phyloP scores from a whole-genome alignment of 345 rosid species.

The Sisymbrium irio region DNA sequence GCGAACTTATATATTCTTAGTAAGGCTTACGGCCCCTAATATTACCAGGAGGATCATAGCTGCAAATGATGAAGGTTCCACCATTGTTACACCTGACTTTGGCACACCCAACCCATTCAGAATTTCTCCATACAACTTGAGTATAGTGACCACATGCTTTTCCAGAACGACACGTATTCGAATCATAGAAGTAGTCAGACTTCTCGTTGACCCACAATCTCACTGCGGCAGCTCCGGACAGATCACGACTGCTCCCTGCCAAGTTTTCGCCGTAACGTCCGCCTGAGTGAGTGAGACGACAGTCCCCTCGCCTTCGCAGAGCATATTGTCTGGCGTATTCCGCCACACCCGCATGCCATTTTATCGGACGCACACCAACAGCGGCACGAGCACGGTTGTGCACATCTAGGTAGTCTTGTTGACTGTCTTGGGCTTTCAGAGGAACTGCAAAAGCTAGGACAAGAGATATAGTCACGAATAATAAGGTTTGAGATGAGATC shows the following conservation, averaged over 20 bases:
- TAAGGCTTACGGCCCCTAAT: constrained; percentile 38
- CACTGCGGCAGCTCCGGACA: constrained; percentile 32
- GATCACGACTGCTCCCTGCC: constrained; percentile 25
- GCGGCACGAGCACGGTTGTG: constrained; percentile 26
- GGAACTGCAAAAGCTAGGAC: constrained; percentile 19
- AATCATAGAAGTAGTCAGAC: background rate
- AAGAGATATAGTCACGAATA: constrained; percentile 2
- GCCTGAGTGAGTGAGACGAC: constrained; percentile 33
- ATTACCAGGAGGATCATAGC: constrained; percentile 58
- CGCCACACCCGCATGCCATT: constrained; percentile 39
- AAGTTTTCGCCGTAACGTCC: constrained; percentile 43
- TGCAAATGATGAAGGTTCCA: constrained; percentile 52
- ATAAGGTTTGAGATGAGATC: constrained; percentile 13
- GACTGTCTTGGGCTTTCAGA: constrained; percentile 23
- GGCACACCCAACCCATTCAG: constrained; percentile 57
- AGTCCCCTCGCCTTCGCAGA: constrained; percentile 11
- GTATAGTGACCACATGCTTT: constrained; percentile 35
- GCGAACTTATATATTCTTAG: constrained; percentile 4
- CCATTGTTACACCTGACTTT: constrained; percentile 55
- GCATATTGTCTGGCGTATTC: constrained; percentile 34
- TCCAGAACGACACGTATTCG: constrained; percentile 14
- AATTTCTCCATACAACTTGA: constrained; percentile 61
- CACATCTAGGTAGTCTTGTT: constrained; percentile 21
- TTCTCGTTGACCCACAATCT: constrained; percentile 30
- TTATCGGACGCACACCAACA: constrained; percentile 31